Percentiles rank a stretch among this genome's conserved stretches.
These are phyloP conservation scores for Mycena vulgaris DNA, from an alignment of 768 basidiomycete species.

Conservation along the genomic window DNA sequence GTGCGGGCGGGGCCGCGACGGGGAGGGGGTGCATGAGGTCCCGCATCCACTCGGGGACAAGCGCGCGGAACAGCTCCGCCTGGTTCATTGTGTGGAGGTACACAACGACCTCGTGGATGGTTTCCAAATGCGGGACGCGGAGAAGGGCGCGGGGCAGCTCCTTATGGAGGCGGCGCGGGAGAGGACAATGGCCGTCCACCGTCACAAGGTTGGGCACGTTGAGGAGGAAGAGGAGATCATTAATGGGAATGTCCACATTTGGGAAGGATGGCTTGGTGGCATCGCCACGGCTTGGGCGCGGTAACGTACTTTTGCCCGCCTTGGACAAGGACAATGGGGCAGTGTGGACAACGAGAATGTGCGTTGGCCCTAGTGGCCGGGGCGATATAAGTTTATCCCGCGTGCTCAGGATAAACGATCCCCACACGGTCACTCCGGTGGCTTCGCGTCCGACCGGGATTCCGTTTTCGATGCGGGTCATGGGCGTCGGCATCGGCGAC, in stretches of 20 bases:
- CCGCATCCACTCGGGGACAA: constrained; percentile 57
- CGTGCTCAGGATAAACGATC: constrained; percentile 45
- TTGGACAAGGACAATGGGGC: constrained; percentile 27
- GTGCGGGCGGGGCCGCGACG: not conserved
- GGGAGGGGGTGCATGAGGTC: constrained; percentile 54
- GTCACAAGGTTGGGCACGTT: constrained; percentile 53
- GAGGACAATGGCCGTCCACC: constrained; percentile 15
- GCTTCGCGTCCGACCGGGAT: constrained; percentile 23
- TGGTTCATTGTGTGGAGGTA: constrained; percentile 59
- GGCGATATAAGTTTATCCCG: constrained; percentile 52
- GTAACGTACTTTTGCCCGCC: constrained; percentile 15
- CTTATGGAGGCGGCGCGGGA: constrained; percentile 53
- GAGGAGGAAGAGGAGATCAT: constrained; percentile 56
- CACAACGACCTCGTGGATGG: constrained; percentile 53
- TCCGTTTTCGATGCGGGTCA: constrained; percentile 38
- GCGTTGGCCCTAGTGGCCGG: constrained; percentile 53
- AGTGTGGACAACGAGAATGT: constrained; percentile 50
- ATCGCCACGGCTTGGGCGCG: constrained; percentile 1
- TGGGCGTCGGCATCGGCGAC: constrained; percentile 17
- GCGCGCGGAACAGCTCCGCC: constrained; percentile 51
- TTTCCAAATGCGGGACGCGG: constrained; percentile 51
- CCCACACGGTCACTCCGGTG: constrained; percentile 43
- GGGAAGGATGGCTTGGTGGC: constrained; percentile 29
- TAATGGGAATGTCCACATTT: constrained; percentile 53
- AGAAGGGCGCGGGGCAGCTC: constrained; percentile 53